A percentile compares a stretch with the other conserved stretches of the same genome.
phyloP scores from a whole-genome alignment of 345 rosid species.

The Pelargonium nanum region DNA sequence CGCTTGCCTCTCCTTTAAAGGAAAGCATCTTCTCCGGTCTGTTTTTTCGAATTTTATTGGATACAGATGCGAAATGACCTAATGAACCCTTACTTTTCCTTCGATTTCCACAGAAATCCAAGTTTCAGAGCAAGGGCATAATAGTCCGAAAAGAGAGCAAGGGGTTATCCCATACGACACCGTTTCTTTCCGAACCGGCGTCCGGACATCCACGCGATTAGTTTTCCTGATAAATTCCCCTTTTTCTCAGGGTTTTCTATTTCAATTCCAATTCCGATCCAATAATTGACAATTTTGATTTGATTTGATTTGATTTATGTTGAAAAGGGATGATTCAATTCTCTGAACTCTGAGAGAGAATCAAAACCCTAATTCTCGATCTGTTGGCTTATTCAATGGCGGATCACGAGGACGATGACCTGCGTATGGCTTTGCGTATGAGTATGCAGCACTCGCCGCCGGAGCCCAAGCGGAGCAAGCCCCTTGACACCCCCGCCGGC shows the following conservation, averaged over 20 bases:
- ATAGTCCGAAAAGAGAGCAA: not conserved
- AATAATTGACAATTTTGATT: not conserved
- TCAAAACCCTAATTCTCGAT: not conserved
- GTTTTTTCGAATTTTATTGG: no score
- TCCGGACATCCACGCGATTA: not conserved
- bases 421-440: conserved; percentile 76
- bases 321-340: no score
- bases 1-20: not conserved
- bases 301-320: no score
- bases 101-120: not conserved
- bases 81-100: not conserved
- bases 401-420: conserved; percentile 92
- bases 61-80: no score
- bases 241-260: not conserved
- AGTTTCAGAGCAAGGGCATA: not conserved
- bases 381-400: conserved; percentile 38
- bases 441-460: conserved; percentile 86
- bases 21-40: not conserved
- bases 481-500: conserved; percentile 34
- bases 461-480: conserved; percentile 95
- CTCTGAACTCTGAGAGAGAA: not conserved
- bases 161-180: not conserved
- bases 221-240: not conserved
- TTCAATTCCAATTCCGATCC: not conserved
- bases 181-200: not conserved